phyloP scores from a whole-genome alignment of 2,329 filamentous ascomycete genomes.

The Hysterium pulicare region DNA sequence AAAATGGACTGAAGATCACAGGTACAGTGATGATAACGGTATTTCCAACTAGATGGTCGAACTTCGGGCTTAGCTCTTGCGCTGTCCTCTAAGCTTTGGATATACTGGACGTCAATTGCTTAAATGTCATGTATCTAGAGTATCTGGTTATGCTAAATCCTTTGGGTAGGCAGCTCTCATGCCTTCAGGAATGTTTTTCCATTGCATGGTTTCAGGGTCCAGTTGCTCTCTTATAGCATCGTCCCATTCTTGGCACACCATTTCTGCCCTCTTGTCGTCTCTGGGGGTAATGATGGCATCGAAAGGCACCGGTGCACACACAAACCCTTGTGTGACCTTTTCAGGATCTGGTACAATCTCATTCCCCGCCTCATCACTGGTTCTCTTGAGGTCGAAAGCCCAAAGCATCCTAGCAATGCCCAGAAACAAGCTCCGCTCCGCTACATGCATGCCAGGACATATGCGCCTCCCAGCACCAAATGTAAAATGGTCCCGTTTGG shows the following conservation, averaged over 20 bases:
- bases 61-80: too few species aligned
- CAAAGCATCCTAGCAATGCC: slow-evolving; percentile 28
- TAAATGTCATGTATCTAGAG: too few species aligned
- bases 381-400: slow-evolving; percentile 22
- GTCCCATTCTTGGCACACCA: slow-evolving; percentile 5
- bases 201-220: slow-evolving; percentile 6
- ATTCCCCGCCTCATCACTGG: slow-evolving; percentile 2
- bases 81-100: too few species aligned
- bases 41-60: too few species aligned
- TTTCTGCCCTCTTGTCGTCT: neutral
- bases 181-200: slow-evolving; percentile 6
- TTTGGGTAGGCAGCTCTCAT: too few species aligned
- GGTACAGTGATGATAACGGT: too few species aligned
- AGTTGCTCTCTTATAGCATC: slow-evolving; percentile 1
- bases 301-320: slow-evolving; percentile 7
- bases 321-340: slow-evolving; percentile 5
- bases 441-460: slow-evolving; percentile 34
- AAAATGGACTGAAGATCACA: too few species aligned
- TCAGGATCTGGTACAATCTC: slow-evolving; percentile 4
- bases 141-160: too few species aligned
- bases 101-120: too few species aligned
- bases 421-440: slow-evolving; percentile 25
- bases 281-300: slow-evolving; percentile 6
- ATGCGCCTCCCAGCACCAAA: slow-evolving; percentile 38
- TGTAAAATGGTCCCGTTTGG: slow-evolving; percentile 29